These are phyloP conservation scores for Hansfordia pulvinata DNA, from an alignment of 2,329 filamentous ascomycete species.

Conservation along the genomic window DNA sequence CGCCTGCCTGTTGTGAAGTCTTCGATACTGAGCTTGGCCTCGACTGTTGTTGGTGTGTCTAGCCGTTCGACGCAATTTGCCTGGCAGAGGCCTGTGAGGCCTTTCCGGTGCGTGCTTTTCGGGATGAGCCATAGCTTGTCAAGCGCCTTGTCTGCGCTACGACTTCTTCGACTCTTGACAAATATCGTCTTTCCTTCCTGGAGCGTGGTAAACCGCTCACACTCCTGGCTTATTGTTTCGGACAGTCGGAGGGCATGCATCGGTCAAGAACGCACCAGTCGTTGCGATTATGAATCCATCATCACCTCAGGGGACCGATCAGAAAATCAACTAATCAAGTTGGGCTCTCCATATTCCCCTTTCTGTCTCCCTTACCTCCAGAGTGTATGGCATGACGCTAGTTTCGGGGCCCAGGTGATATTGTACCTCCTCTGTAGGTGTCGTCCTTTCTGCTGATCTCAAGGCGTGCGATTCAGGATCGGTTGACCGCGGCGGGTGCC, in stretches of 20 bases:
- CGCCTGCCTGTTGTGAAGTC: conserved; percentile 17
- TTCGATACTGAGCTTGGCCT: conserved; percentile 12
- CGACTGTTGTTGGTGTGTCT: conserved; percentile 20
- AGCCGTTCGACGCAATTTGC: conserved; percentile 19
- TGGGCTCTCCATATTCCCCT: no score
- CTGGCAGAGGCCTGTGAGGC: conserved; percentile 35
- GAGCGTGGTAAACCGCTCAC: conserved; percentile 9
- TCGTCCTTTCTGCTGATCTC: no score
- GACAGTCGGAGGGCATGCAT: conserved; percentile 28
- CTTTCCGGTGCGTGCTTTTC: conserved; percentile 38
- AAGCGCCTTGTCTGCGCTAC: conserved; percentile 42
- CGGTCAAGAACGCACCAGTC: conserved; percentile 41
- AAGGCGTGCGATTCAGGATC: no score
- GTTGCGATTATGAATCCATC: conserved; percentile 48
- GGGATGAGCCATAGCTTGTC: conserved; percentile 30
- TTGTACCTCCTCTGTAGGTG: no score
- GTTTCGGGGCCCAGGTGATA: no score
- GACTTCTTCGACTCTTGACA: conserved; percentile 44
- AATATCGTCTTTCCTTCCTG: conserved; percentile 50
- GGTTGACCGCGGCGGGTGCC: no score
- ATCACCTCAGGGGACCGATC: no score
- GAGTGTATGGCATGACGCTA: no score
- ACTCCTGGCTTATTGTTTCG: conserved; percentile 1
- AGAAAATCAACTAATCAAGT: no score
- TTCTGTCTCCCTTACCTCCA: no score